Base-by-base conservation (phyloP, 345 rosid species). In the Rhodamnia rubescens region DNA sequence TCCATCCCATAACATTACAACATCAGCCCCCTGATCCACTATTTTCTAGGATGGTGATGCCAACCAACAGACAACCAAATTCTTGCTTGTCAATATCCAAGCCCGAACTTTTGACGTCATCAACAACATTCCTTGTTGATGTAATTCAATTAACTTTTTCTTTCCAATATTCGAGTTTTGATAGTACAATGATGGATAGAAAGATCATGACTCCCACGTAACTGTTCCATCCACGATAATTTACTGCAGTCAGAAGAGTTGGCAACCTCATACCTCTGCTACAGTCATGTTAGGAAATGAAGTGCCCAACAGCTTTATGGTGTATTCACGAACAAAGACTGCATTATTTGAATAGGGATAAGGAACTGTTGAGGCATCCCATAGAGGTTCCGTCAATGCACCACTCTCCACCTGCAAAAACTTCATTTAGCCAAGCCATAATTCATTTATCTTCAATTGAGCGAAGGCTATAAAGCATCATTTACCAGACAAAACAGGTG, bases 261-360 rank as follows among this genome's bases (percentile, higher is more conserved):
- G 6, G 44, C 47, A 11, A 22, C 69, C 82, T 53, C 85, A 50
- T 87, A 96, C 99, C 97, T 98, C 99, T 81, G 91, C 90, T 56
- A 90, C 87, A 85, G 97, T 95, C 99, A 98, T 98, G 91, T 98
- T 98, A 56, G 99, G 99, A 86, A 98, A 98, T 18, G 99, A 98
- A 74, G 98, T 89, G 82, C 97, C 93, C 91, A 98, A 87, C 82
- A 98, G 95, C 90, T 96, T 96, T 85, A 98, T 95, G 80, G 99
- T 96, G 90, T 93, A 93, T 61, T 98, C 99, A 27, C 94, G 98
- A 88, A 96, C 94, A 91, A 95, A 98, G 50, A 91, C 86, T 50
- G 91, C 91, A 85, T 98, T 98, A 87, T 92, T 93, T 69, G 93
- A 95, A 90, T 95, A 98, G 4, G 93, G 91, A 87, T 93, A 94